Evolutionary conservation across 169 alveolate species (phyloP), one percentile per base, ranked within the genome.

Genomic region (Sarcocystis neurona): DNA sequence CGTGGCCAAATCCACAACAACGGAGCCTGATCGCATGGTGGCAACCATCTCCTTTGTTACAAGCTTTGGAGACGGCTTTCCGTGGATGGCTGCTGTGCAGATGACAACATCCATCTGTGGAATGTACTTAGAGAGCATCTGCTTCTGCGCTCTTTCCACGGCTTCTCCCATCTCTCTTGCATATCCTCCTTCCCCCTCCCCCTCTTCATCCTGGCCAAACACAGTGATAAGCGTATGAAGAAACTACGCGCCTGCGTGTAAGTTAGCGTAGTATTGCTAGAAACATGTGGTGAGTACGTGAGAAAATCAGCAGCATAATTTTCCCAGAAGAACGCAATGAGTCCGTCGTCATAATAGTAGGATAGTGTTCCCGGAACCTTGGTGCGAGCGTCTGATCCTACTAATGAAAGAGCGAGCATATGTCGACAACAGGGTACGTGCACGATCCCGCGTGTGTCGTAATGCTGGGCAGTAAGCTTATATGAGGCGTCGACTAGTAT

Each of bases 71-170:
- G 98, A 96, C 6, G 97, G 95, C 90, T 92, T 95, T 58, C 99
- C 99, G 77, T 98, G 91, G 60, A 95, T 94, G 48, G 96, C 92
- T 27, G 99, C 99, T n/a, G 98, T 95, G 44, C 98, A 95, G 56
- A 97, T 96, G 79, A 97, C 94, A 74, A 97, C 95, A 74, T 97
- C 99, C 85, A 96, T 94, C 87, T 92, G 93, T 89, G 91, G 94
- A 47, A 97, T 96, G 60, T 94, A 90, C 75, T 95, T 95, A n/a
- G 93, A 82, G 88, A 93, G 92, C 75, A 95, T 79, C 34, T 89
- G 94, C 89, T 91, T 90, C 84, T 96, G 97, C 3, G 98, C 97
- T 34, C 93, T 79, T 58, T 85, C 89, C 84, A 89, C 94, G 37
- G 93, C 96, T 68, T 89, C 91, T 41, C 96, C 92, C 97, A 95